A percentile compares a stretch with the other conserved stretches of the same genome.
Evolutionary conservation across 768 basidiomycete species (phyloP).

Genomic region (Antrodiella citrinella): DNA sequence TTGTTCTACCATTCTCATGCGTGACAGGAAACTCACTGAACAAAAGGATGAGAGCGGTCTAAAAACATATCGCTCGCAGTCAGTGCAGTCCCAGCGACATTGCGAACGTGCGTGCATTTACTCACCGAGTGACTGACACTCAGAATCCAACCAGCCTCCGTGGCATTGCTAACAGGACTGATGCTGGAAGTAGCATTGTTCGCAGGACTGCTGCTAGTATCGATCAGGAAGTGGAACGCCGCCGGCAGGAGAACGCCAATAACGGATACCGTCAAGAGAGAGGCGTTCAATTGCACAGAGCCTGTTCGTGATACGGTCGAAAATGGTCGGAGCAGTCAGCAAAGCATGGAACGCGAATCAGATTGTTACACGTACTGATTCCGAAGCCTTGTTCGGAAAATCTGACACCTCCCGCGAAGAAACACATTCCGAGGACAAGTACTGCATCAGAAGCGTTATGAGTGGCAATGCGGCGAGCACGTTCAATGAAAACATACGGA

Average conservation of each 20-base stretch:
- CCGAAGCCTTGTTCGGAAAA: constrained; percentile 79
- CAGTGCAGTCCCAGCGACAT: not conserved
- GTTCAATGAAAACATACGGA: constrained; percentile 22
- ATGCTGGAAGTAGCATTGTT: no score
- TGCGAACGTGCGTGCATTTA: constrained; percentile 5
- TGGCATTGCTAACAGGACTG: constrained; percentile 7
- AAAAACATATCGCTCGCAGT: not conserved
- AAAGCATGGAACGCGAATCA: not conserved
- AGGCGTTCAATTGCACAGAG: constrained; percentile 66
- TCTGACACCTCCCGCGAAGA: constrained; percentile 71
- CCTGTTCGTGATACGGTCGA: constrained; percentile 30
- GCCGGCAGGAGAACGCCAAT: constrained; percentile 72
- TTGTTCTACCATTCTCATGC: not conserved
- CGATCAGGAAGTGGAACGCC: constrained; percentile 62
- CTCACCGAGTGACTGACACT: constrained; percentile 73
- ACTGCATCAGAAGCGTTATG: constrained; percentile 33
- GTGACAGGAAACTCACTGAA: constrained; percentile 41
- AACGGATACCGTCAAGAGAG: constrained; percentile 68
- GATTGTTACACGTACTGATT: constrained; percentile 37
- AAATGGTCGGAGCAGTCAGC: not conserved
- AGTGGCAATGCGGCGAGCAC: not conserved
- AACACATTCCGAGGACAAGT: constrained; percentile 78
- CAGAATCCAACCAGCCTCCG: constrained; percentile 35
- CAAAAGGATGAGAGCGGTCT: constrained; percentile 75
- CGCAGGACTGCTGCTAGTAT: no score